Base-by-base conservation (phyloP, 495 filamentous ascomycete genomes). In the Bryoglossum gracile region DNA sequence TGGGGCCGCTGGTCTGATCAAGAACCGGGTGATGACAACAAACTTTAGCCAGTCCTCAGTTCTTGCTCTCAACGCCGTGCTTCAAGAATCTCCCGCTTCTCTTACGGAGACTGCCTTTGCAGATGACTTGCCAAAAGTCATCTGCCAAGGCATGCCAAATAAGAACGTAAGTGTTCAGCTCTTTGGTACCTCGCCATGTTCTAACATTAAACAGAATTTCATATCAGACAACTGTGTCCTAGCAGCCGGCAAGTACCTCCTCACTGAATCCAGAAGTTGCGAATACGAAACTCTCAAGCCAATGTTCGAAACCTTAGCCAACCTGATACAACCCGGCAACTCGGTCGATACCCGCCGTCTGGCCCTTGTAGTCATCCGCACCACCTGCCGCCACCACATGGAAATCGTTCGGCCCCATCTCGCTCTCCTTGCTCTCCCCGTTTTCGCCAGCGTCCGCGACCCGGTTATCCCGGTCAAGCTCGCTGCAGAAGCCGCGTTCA, bases 401-500 rank as follows among this genome's bases (percentile, higher is more conserved):
- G 86, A 91, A 39, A 65, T 92, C 58, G 76, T 86, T 18, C 76
- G 83, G 9, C 86, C 89, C 16, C 88, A 95, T 60, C 73, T 97
- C 41, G 65, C 76, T 11, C 66, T 87, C 0, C 76, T 98, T 16
- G 83, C 86, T 0, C 83, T 85, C 11, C 82, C 88, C 2, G 78
- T 96, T 33, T 98, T 98, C 60, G 82, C 87, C 23, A 83, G 82
- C 37, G 92, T 98, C 16, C 83, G 92, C 25, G 92, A 97, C 62
- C 73, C 83, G 33, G 78, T 97, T n/a, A 97, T 98, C 43, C 94
- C 94, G 4, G 82, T 98, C 54, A 98, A 98, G 65, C 74, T 98
- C 22, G 84, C 94, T 3, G 89, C 92, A 10, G 92, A 98, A 67
- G 91, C 90, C 2, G 89, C 89, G 2, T 96, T 97, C 63, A 74